Conservation (phyloP, 345 rosid genomes). For the Rhizophora mangle region DNA sequence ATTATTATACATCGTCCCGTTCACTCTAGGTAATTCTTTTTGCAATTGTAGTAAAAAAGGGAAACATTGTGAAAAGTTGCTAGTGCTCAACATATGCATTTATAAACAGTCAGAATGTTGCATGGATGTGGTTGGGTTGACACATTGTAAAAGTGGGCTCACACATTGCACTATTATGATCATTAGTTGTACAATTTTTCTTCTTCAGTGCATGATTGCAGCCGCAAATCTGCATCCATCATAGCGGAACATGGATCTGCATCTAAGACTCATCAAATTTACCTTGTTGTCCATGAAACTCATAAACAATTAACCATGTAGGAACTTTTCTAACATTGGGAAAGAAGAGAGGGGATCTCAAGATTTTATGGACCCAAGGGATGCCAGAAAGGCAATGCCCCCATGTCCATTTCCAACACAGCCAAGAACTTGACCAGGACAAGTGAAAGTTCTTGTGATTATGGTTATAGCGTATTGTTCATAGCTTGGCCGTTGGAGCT, state of each 20-base stretch:
- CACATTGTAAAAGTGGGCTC: no score
- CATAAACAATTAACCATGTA: conserved; percentile 3
- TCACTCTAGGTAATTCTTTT: conserved; percentile 69
- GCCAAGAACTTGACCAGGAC: conserved; percentile 10
- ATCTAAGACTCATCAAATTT: no score
- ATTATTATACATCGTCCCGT: conserved; percentile 90
- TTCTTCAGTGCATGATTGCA: no score
- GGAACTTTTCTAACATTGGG: conserved; percentile 33
- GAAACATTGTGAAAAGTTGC: background rate
- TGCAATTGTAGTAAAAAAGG: background rate
- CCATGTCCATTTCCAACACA: conserved; percentile 18
- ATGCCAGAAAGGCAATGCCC: conserved; percentile 25
- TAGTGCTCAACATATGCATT: background rate
- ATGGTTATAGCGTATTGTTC: background rate
- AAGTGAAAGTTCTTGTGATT: background rate
- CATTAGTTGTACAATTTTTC: no score
- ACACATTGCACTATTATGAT: no score
- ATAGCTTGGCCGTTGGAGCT: background rate
- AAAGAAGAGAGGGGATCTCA: conserved; percentile 28
- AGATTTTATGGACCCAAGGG: conserved; percentile 21
- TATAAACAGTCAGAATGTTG: background rate
- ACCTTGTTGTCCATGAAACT: no score
- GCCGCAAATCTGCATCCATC: no score
- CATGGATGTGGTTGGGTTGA: no score
- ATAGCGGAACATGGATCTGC: no score